Evolutionary conservation across 129 eudicot genomes (phyloP), one percentile per base, ranked within the genome.

Genomic region (Scalesia atractyloides): DNA sequence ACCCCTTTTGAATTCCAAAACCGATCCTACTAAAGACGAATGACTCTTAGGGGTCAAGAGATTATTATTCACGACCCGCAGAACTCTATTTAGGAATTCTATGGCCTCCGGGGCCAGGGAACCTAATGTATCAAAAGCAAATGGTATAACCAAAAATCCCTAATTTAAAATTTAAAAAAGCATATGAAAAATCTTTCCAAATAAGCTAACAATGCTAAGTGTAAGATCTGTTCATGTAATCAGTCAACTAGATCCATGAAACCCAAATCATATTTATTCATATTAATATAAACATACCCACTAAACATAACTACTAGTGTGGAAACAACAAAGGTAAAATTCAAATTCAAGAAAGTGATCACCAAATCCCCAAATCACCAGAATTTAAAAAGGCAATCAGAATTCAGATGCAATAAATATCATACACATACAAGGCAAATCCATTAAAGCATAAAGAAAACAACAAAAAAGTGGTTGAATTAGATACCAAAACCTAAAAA

Each of bases 151-250:
- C 8, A 39, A 50, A 80, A 44, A 48, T 61, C 73, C 68, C 41
- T 66, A 73, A 69, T 1, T 63, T 53, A 11, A 12, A 20, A 64
- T 24, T 24, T 24, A 24, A 24, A 24, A 61, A 44, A 49, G 17
- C 19, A 34, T 2, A 30, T 22, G 16, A 24, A 62, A 5, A 60
- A 12, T 26, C 24, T 1, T 39, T 33, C 30, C 37, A 64, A 69
- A 73, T 10, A 67, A 66, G 61, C 68, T 53, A 61, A 58, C 43
- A 13, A 50, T 17, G 71, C 59, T 47, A 37, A 47, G 66, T 64
- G 37, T 70, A 74, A 81, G 85, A 81, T 69, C 84, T 72, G 62
- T 68, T 76, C 44, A 75, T 52, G 68, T 60, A 58, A 43, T 72
- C 9, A 70, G 13, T 19, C 48, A 34, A 56, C 51, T 67, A 80